These are phyloP conservation scores for Scleroderma citrinum DNA, from an alignment of 768 basidiomycete genomes.

Conservation along the genomic window DNA sequence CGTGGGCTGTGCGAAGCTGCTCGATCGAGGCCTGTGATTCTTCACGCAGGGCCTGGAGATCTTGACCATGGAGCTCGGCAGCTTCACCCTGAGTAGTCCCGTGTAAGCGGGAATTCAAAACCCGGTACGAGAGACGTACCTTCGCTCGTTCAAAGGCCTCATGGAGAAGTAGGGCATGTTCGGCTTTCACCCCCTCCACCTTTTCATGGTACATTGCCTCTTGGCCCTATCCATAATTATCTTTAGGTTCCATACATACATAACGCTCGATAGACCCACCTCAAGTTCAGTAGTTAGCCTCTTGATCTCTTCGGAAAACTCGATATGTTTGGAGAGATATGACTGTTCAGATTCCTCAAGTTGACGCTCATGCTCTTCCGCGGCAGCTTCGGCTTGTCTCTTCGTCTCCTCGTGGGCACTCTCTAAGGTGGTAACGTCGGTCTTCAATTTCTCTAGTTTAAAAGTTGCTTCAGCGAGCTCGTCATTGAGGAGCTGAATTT, in stretches of 20 bases:
- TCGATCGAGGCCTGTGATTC: slow-evolving; percentile 61
- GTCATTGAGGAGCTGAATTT: slow-evolving; percentile 39
- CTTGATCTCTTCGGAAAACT: slow-evolving; percentile 50
- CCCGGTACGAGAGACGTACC: slow-evolving; percentile 34
- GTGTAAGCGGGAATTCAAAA: slow-evolving; percentile 9
- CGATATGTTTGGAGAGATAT: slow-evolving; percentile 44
- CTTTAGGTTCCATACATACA: background rate
- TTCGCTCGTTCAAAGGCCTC: slow-evolving; percentile 77
- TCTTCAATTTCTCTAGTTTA: slow-evolving; percentile 41
- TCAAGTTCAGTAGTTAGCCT: slow-evolving; percentile 56
- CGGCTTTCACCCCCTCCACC: slow-evolving; percentile 58
- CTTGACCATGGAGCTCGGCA: slow-evolving; percentile 58
- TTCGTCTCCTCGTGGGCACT: slow-evolving; percentile 45
- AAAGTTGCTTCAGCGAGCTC: slow-evolving; percentile 39
- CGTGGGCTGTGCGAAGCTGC: slow-evolving; percentile 61
- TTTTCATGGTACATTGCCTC: slow-evolving; percentile 63
- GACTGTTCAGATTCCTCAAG: slow-evolving; percentile 49
- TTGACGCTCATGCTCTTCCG: slow-evolving; percentile 41
- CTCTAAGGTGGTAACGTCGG: slow-evolving; percentile 40
- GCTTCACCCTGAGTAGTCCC: slow-evolving; percentile 52
- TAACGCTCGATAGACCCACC: slow-evolving; percentile 34
- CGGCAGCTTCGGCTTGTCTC: slow-evolving; percentile 38
- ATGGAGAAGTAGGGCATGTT: slow-evolving; percentile 55
- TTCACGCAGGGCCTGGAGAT: slow-evolving; percentile 64
- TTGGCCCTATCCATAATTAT: slow-evolving; percentile 44